These are phyloP conservation scores for Paxillus ammoniavirescens DNA, from an alignment of 768 basidiomycete genomes.

Conservation along the genomic window DNA sequence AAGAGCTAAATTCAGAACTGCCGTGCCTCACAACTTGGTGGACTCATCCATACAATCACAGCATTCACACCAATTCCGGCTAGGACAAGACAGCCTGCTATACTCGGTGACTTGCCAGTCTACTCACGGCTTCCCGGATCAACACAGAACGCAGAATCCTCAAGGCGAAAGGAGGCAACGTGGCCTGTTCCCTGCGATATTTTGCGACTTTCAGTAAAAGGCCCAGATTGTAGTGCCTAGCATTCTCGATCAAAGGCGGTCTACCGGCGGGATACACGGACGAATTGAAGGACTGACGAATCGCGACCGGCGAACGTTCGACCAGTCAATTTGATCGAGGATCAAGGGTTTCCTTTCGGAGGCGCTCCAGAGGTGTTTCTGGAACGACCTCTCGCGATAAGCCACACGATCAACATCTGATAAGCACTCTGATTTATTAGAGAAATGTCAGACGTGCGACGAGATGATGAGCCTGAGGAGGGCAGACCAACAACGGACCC, in stretches of 20 bases:
- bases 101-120: not conserved
- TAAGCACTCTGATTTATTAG: constrained; percentile 2
- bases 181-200: not conserved
- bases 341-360: not conserved
- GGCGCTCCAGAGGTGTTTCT: not conserved
- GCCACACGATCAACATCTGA: not conserved
- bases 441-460: constrained; percentile 4
- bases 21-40: not conserved
- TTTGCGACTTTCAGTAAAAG: not conserved
- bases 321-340: not conserved
- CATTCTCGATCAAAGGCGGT: not conserved
- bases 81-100: not conserved
- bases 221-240: not conserved
- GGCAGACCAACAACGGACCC: constrained; percentile 1
- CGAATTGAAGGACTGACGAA: not conserved
- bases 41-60: not conserved
- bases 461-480: not conserved
- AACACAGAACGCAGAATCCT: not conserved
- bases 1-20: not conserved
- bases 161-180: not conserved
- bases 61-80: not conserved
- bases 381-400: not conserved
- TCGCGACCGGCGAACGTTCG: not conserved
- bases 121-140: not conserved
- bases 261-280: not conserved